A percentile compares a stretch with the other conserved stretches of the same genome.
Evolutionary conservation across 805 yeast species (phyloP).

Genomic region (Myxozyma sirexii): DNA sequence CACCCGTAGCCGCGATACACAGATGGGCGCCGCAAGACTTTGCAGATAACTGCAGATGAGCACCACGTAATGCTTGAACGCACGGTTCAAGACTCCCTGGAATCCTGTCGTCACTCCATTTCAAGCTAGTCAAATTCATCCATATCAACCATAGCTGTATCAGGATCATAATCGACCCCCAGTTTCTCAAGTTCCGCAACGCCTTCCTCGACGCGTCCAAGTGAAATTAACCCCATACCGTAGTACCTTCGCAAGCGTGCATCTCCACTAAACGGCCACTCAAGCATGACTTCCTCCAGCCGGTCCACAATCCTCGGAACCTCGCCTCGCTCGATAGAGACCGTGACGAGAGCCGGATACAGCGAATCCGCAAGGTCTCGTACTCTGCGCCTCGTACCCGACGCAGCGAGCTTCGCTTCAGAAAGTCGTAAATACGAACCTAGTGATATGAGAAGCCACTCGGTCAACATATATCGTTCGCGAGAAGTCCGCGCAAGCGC

Average conservation of each 20-base stretch:
- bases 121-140: background rate
- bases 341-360: conserved; percentile 8
- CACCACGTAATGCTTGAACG: too few relatives aligned
- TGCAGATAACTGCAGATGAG: too few relatives aligned
- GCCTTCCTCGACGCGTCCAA: conserved; percentile 18
- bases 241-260: conserved; percentile 14
- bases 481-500: background rate
- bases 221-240: conserved; percentile 22
- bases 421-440: conserved; percentile 8
- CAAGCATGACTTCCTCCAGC: conserved; percentile 25
- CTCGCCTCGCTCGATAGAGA: conserved; percentile 1
- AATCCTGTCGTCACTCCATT: too few relatives aligned
- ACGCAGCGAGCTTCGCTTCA: conserved; percentile 1
- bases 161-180: background rate
- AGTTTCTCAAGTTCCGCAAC: conserved; percentile 10
- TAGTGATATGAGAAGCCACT: conserved; percentile 28
- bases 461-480: background rate
- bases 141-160: background rate
- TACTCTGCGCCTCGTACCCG: conserved; percentile 1
- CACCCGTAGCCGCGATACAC: too few relatives aligned
- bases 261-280: conserved; percentile 31
- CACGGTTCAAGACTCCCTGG: too few relatives aligned
- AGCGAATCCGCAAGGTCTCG: conserved; percentile 11
- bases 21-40: too few relatives aligned
- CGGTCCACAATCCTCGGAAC: conserved; percentile 13